These are phyloP conservation scores for Venturia effusa DNA, from an alignment of 2,329 filamentous ascomycete genomes.

Conservation along the genomic window DNA sequence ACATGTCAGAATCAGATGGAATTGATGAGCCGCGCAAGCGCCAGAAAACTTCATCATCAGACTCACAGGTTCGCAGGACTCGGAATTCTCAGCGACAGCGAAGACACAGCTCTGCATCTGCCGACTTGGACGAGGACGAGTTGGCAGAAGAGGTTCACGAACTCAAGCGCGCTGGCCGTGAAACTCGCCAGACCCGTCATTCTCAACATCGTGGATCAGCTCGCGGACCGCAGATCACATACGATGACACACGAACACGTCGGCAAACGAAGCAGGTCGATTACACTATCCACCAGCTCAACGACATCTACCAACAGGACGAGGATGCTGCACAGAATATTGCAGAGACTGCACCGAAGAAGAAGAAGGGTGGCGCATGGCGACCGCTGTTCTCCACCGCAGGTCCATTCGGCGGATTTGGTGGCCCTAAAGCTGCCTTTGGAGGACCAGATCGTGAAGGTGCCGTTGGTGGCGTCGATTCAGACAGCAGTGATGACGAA, in stretches of 20 bases:
- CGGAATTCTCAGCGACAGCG: conserved; percentile 20
- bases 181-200: conserved; percentile 20
- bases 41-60: conserved; percentile 15
- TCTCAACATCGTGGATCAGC: conserved; percentile 21
- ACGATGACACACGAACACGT: conserved; percentile 48
- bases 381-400: conserved; percentile 79
- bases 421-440: conserved; percentile 60
- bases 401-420: conserved; percentile 84
- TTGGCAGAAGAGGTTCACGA: conserved; percentile 48
- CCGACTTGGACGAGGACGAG: conserved; percentile 34
- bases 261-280: conserved; percentile 36
- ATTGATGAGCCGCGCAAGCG: conserved; percentile 27
- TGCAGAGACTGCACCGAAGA: conserved; percentile 39
- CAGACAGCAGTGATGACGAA: conserved; percentile 95
- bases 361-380: conserved; percentile 47
- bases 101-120: conserved; percentile 38
- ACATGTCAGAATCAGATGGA: conserved; percentile 43
- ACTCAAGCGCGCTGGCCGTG: conserved; percentile 33
- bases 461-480: conserved; percentile 71
- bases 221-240: conserved; percentile 30
- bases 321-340: conserved; percentile 49
- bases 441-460: conserved; percentile 64
- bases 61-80: not conserved
- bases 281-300: conserved; percentile 40
- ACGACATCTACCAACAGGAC: conserved; percentile 66